Evolutionary conservation across 116 monocot genomes (phyloP), one percentile per base, ranked within the genome.

Genomic region (Posidonia oceanica): DNA sequence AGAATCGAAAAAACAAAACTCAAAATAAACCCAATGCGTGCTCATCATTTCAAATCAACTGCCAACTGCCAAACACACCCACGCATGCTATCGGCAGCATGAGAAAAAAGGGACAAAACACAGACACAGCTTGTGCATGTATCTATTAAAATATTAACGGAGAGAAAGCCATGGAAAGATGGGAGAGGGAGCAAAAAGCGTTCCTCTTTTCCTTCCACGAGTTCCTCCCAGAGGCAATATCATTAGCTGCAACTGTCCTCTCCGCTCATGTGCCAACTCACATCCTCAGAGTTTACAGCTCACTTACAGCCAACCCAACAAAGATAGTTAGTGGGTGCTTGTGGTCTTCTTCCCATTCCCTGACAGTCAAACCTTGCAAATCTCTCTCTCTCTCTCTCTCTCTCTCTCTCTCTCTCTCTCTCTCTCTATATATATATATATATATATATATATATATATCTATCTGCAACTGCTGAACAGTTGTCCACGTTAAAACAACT

Each of bases 401-500:
- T 29, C 18, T 29, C 29, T 29, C 29, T 29, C 29, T 29, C 29
- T 29, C 29, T 0, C 1, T 29, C 29, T 29, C 29, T 29, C 1
- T 29, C 29, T 29, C n/a, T n/a, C n/a, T n/a, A n/a, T n/a, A n/a
- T n/a, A n/a, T n/a, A n/a, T n/a, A n/a, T n/a, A n/a, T n/a, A n/a
- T n/a, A n/a, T n/a, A n/a, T n/a, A n/a, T n/a, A n/a, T n/a, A n/a
- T n/a, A n/a, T n/a, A n/a, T n/a, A n/a, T n/a, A 29, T 29, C 29
- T 29, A 52, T 38, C 48, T 48, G 8, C 48, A 10, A 65, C 17
- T 62, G 67, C 56, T 22, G 40, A 60, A 73, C 78, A 79, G 78
- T 69, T 79, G 78, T 69, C 72, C 78, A 72, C 61, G 78, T 68
- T 68, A 72, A 48, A 48, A 44, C 54, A 40, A 18, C 70, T 68